These are phyloP conservation scores for Cichorium intybus DNA, from an alignment of 140 eudicot genomes.

Conservation along the genomic window DNA sequence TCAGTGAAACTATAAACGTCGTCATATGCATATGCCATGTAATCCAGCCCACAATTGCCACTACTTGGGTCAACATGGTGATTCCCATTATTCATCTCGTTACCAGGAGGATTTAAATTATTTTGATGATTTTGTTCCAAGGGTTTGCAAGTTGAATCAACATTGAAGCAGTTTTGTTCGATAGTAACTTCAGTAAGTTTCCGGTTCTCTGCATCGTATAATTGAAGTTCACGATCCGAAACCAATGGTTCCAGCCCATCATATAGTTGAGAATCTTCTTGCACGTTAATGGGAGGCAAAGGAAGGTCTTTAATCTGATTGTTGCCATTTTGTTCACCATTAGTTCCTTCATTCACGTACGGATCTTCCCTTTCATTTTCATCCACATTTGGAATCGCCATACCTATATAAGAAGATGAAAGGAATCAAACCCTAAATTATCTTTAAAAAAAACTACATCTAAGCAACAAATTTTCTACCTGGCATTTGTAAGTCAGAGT, in stretches of 20 bases:
- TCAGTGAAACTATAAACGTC: too few species aligned
- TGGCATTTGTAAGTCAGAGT: not conserved
- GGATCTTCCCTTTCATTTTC: not conserved
- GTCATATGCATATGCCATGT: too few species aligned
- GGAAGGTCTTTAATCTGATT: not conserved
- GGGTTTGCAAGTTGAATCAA: not conserved
- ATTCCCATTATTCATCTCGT: not conserved
- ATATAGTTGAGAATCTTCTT: not conserved
- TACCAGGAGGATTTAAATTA: not conserved
- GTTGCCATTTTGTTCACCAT: not conserved
- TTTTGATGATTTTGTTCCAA: not conserved
- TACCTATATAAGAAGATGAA: not conserved
- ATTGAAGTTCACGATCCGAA: not conserved
- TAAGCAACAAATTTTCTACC: not conserved
- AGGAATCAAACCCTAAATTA: not conserved
- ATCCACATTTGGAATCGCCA: not conserved
- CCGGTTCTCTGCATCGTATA: not conserved
- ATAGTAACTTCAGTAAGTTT: not conserved
- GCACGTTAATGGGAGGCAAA: not conserved
- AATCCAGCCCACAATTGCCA: too few species aligned
- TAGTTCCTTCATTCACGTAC: not conserved
- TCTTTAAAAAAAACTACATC: not conserved
- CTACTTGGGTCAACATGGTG: too few species aligned
- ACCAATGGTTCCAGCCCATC: conserved; percentile 1
- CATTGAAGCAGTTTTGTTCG: not conserved